Conservation (phyloP, 768 basidiomycete genomes). For the Auricularia sp. region DNA sequence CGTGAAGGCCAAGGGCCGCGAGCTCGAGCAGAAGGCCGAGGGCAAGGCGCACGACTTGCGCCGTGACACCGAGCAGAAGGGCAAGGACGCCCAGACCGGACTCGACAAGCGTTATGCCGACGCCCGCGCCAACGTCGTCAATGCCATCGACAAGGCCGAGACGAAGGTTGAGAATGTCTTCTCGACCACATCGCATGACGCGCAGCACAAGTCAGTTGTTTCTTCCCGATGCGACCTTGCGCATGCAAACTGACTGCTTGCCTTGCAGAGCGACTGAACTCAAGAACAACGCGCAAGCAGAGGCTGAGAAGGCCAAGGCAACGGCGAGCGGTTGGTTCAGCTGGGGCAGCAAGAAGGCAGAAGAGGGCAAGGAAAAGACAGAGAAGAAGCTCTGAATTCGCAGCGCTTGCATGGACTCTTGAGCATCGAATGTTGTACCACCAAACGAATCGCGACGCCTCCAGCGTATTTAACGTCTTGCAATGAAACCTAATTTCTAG, state of each 20-base stretch:
- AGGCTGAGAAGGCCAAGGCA: not conserved
- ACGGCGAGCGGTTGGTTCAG: not conserved
- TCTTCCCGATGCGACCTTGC: not conserved
- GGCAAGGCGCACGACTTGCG: constrained; percentile 1
- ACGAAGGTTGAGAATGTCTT: not conserved
- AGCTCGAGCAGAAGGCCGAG: not conserved
- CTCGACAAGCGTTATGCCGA: not conserved
- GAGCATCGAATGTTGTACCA: not conserved
- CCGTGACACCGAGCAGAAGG: not conserved
- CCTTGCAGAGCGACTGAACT: not conserved
- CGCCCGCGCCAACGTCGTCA: not conserved
- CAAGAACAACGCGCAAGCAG: not conserved
- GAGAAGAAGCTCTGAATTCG: not conserved
- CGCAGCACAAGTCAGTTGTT: not conserved
- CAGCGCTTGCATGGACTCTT: not conserved
- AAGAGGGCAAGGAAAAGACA: not conserved
- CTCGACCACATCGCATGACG: not conserved
- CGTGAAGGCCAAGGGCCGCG: not conserved
- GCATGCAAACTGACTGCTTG: not conserved
- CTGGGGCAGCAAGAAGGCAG: not conserved
- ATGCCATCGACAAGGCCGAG: constrained; percentile 1
- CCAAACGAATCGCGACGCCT: not conserved
- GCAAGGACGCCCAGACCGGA: not conserved
- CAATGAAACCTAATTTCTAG: not conserved
- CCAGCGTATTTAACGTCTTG: not conserved